Evolutionary conservation across 2,329 filamentous ascomycete species (phyloP).

Genomic region (Beauveria sp.): DNA sequence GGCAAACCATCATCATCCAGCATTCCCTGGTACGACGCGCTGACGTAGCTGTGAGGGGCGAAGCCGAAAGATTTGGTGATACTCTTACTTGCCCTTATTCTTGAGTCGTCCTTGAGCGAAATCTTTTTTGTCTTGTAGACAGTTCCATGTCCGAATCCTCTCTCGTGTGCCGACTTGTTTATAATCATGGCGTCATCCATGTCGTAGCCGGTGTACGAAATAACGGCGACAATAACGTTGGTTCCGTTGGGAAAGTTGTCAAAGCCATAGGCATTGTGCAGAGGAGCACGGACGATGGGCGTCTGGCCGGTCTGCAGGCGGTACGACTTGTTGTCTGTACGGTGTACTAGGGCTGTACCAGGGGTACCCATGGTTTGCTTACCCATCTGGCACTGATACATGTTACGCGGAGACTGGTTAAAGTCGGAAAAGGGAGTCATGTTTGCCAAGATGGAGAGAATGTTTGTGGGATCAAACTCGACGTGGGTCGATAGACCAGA

Average conservation of each 20-base stretch:
- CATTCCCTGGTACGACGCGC: slow-evolving; percentile 59
- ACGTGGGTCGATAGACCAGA: slow-evolving; percentile 90
- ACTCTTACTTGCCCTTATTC: slow-evolving; percentile 57
- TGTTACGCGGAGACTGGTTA: slow-evolving; percentile 97
- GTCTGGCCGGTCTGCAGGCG: slow-evolving; percentile 92
- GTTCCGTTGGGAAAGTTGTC: slow-evolving; percentile 98
- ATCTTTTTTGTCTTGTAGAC: slow-evolving; percentile 98
- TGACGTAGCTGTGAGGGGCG: slow-evolving; percentile 67
- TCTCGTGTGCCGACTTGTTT: slow-evolving; percentile 93
- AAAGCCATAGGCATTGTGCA: slow-evolving; percentile 93
- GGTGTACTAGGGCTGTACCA: slow-evolving; percentile 72
- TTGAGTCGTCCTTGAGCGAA: slow-evolving; percentile 71
- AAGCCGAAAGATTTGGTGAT: slow-evolving; percentile 86
- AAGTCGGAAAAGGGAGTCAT: slow-evolving; percentile 99
- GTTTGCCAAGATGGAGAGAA: slow-evolving; percentile 93
- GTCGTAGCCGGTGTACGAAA: slow-evolving; percentile 97
- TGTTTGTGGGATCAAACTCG: slow-evolving; percentile 90
- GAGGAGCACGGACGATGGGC: slow-evolving; percentile 80
- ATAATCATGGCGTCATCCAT: slow-evolving; percentile 99
- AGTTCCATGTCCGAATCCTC: slow-evolving; percentile 90
- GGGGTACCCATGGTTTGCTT: slow-evolving; percentile 99
- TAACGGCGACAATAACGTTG: slow-evolving; percentile 93
- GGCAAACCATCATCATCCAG: slow-evolving; percentile 87
- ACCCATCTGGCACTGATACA: slow-evolving; percentile 99
- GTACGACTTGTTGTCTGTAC: slow-evolving; percentile 97